Base-by-base conservation (phyloP, 306 rosid genomes). In the Heteromeles arbutifolia region DNA sequence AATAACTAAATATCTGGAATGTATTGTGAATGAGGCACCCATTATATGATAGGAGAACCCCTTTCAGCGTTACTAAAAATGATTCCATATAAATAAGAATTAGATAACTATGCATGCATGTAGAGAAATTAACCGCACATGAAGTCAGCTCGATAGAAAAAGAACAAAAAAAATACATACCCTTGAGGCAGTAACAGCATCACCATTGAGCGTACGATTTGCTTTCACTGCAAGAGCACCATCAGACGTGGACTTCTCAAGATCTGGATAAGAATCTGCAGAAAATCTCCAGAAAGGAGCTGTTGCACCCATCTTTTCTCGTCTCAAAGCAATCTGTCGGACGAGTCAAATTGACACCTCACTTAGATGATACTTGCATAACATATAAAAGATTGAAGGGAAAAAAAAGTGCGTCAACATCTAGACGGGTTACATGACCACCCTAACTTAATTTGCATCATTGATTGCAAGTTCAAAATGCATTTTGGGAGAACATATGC, bases 231-330 rank as follows among this genome's bases (percentile, higher is more conserved):
- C 56, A 74, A 76, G 22, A 63, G 54, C 73, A 57, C 77, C 72
- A 81, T 58, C 70, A 41, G 86, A 43, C 24, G 69, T 59, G 24
- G 78, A 17, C 11, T 59, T 82, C 79, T 87, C 83, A 58, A 87
- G 89, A 81, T 87, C 91, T 12, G 91, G 91, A 83, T 87, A 87
- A 67, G 89, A 87, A 54, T 87, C 81, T 8, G 91, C 81, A 44
- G 83, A 87, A 78, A 85, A 85, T 67, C 87, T 79, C 91, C 91
- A 87, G 82, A 87, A 87, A n/a, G 91, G 89, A 85, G 89, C 91
- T 14, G 86, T 76, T 75, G 81, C 87, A 11, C 89, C 91, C 87
- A 85, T 78, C 81, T 83, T 81, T 82, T 87, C 89, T 74, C 91
- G 76, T 73, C 91, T 81, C 76, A 85, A 77, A 63, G 89, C 91